Conservation (phyloP, 78 protist genomes). For the Polysphondylium violaceum region DNA sequence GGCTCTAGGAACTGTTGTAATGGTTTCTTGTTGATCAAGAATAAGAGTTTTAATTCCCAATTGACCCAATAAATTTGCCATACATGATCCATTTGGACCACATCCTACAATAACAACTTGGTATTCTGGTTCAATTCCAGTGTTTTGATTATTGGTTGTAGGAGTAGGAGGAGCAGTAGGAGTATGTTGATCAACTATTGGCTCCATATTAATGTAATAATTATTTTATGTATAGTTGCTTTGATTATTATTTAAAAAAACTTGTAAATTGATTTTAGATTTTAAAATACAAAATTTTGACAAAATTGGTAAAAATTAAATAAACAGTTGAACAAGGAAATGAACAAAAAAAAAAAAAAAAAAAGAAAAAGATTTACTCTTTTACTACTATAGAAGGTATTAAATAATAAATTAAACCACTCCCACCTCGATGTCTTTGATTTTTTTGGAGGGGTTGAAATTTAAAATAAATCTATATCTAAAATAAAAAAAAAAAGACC, state of each 20-base stretch:
- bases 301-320: too few species aligned
- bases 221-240: neutral
- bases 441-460: too few species aligned
- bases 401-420: too few species aligned
- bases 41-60: conserved; percentile 25
- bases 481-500: too few species aligned
- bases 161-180: neutral
- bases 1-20: conserved; percentile 29
- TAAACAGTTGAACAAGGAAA: too few species aligned
- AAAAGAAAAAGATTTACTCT: too few species aligned
- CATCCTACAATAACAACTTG: conserved; percentile 53
- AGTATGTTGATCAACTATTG: neutral
- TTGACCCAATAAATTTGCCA: conserved; percentile 19
- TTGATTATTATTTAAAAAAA: neutral
- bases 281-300: too few species aligned
- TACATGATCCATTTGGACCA: conserved; percentile 32
- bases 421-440: too few species aligned
- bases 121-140: neutral
- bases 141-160: neutral
- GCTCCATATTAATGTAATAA: too few species aligned
- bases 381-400: too few species aligned
- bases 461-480: too few species aligned
- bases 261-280: neutral
- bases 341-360: too few species aligned
- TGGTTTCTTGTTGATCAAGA: neutral